Percentiles rank a stretch among this genome's conserved stretches.
These are phyloP conservation scores for Penicillium soppii DNA, from an alignment of 495 filamentous ascomycete genomes.

Conservation along the genomic window DNA sequence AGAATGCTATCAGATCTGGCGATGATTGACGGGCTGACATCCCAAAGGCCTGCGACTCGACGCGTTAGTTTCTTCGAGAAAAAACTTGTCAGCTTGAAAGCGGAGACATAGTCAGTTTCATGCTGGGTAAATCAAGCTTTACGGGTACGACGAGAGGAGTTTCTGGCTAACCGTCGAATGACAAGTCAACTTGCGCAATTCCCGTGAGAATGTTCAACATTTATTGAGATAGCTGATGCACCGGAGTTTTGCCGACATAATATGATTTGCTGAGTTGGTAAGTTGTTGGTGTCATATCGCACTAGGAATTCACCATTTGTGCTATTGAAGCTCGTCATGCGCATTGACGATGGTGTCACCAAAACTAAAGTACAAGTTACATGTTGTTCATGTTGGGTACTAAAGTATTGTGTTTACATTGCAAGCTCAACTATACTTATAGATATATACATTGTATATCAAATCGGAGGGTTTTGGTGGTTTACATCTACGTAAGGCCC, in stretches of 20 bases:
- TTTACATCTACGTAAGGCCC: no score
- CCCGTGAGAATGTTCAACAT: slow-evolving; percentile 14
- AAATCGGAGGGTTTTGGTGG: no score
- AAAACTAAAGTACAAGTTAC: neutral
- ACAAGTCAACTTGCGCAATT: slow-evolving; percentile 9
- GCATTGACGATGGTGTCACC: slow-evolving; percentile 20
- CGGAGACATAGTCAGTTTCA: neutral
- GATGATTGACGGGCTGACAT: neutral
- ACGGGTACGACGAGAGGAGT: neutral
- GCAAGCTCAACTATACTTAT: no score
- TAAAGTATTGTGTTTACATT: no score
- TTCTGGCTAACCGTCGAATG: slow-evolving; percentile 1
- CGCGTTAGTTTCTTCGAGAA: neutral
- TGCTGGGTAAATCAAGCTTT: neutral
- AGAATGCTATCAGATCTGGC: neutral
- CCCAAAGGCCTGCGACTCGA: neutral
- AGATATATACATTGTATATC: no score
- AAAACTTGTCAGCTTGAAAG: neutral
- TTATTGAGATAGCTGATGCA: neutral
- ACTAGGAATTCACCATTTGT: slow-evolving; percentile 8
- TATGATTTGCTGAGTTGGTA: neutral
- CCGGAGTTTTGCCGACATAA: neutral
- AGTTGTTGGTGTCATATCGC: slow-evolving; percentile 8
- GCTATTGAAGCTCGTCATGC: slow-evolving; percentile 23
- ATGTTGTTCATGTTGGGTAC: no score